Evolutionary conservation across 768 basidiomycete species (phyloP).

Genomic region (Russula foetens): DNA sequence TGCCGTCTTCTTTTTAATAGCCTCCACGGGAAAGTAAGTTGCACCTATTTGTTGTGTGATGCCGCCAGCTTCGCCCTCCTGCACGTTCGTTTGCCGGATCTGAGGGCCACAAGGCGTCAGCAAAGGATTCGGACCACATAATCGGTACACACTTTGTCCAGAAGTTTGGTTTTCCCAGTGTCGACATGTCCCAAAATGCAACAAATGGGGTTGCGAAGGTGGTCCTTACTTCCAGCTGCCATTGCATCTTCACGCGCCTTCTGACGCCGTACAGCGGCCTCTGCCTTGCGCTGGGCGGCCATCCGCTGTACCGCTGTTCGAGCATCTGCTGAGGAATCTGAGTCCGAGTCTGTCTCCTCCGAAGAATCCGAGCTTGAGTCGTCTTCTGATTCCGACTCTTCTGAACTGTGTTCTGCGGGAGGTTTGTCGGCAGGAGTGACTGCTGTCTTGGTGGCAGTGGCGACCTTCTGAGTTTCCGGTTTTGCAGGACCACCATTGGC

Average conservation of each 20-base stretch:
- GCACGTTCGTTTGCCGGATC: conserved; percentile 99
- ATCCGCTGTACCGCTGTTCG: conserved; percentile 60
- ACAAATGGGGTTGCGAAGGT: conserved; percentile 94
- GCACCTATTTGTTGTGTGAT: conserved; percentile 99
- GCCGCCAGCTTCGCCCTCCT: conserved; percentile 98
- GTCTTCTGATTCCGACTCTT: conserved; percentile 39
- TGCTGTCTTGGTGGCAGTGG: conserved; percentile 3
- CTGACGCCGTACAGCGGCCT: conserved; percentile 71
- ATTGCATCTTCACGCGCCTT: conserved; percentile 80
- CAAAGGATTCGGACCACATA: background rate
- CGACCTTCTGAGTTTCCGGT: background rate
- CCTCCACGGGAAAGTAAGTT: conserved; percentile 96
- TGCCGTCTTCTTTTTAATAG: conserved; percentile 85
- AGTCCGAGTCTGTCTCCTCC: conserved; percentile 35
- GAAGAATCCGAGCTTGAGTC: conserved; percentile 25
- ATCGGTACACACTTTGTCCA: conserved; percentile 71
- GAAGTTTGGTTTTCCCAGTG: conserved; percentile 95
- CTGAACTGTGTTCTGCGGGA: conserved; percentile 21
- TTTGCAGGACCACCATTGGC: conserved; percentile 8
- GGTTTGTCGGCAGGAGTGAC: conserved; percentile 17
- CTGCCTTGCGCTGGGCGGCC: conserved; percentile 66
- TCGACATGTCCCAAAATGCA: conserved; percentile 99
- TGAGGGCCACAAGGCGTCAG: conserved; percentile 26
- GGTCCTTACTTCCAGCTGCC: conserved; percentile 78
- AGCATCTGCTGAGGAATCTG: conserved; percentile 51